Percentiles rank a stretch among this genome's conserved stretches.
phyloP scores from a whole-genome alignment of 2,329 filamentous ascomycete species.

The Ophiostoma quercus region DNA sequence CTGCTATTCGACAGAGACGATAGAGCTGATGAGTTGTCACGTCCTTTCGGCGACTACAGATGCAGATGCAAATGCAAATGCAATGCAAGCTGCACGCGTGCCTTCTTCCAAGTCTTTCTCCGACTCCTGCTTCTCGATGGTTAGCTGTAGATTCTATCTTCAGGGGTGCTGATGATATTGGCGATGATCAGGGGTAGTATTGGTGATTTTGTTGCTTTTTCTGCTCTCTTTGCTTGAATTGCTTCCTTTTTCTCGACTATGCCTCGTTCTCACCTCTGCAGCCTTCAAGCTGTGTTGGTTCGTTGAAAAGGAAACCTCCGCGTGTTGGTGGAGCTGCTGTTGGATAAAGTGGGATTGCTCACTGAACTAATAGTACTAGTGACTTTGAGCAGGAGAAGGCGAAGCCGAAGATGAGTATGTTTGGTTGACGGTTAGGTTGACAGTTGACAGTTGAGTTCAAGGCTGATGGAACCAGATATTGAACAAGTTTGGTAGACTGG shows the following conservation, averaged over 20 bases:
- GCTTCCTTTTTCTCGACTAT: conserved; percentile 3
- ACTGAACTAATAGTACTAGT: neutral
- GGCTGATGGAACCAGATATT: neutral
- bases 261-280: neutral
- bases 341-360: neutral
- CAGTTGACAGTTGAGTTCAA: neutral
- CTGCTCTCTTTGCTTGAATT: neutral
- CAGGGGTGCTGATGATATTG: conserved; percentile 10
- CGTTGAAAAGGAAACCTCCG: neutral
- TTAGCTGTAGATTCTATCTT: conserved; percentile 5
- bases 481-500: neutral
- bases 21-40: neutral
- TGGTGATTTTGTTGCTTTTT: neutral
- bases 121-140: neutral
- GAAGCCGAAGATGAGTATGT: neutral
- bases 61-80: neutral
- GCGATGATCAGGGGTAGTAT: neutral
- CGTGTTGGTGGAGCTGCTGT: conserved; percentile 8
- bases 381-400: neutral
- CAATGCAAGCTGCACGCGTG: neutral
- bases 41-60: neutral
- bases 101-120: neutral
- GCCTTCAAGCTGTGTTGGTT: neutral
- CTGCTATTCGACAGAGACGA: neutral
- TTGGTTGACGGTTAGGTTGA: neutral